Evolutionary conservation across 306 rosid genomes (phyloP).

Genomic region (Medicago truncatula): MtrunA17r5.0-ANR NC_053043.1:37157001-37157500

Average conservation of each 20-base stretch:
- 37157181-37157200: slow-evolving; percentile 94
- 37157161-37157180: slow-evolving; percentile 99
- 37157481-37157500: slow-evolving; percentile 6
- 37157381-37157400: slow-evolving; percentile 64
- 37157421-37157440: slow-evolving; percentile 61
- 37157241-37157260: slow-evolving; percentile 85
- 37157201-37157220: slow-evolving; percentile 62
- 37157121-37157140: slow-evolving; percentile 33
- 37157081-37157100: slow-evolving; percentile 16
- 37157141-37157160: slow-evolving; percentile 68
- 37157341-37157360: slow-evolving; percentile 78
- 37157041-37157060: slow-evolving; percentile 2
- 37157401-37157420: slow-evolving; percentile 76
- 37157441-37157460: slow-evolving; percentile 1
- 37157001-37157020: slow-evolving; percentile 17
- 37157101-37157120: slow-evolving; percentile 37
- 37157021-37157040: background rate
- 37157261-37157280: slow-evolving; percentile 75
- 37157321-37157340: slow-evolving; percentile 63
- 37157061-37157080: slow-evolving; percentile 4
- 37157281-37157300: slow-evolving; percentile 69
- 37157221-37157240: slow-evolving; percentile 79
- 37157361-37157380: slow-evolving; percentile 63
- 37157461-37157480: slow-evolving; percentile 12
- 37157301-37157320: slow-evolving; percentile 59